Evolutionary conservation across 2,329 filamentous ascomycete genomes (phyloP), one percentile per base, ranked within the genome.

Genomic region (Aureobasidium namibiae): DNA sequence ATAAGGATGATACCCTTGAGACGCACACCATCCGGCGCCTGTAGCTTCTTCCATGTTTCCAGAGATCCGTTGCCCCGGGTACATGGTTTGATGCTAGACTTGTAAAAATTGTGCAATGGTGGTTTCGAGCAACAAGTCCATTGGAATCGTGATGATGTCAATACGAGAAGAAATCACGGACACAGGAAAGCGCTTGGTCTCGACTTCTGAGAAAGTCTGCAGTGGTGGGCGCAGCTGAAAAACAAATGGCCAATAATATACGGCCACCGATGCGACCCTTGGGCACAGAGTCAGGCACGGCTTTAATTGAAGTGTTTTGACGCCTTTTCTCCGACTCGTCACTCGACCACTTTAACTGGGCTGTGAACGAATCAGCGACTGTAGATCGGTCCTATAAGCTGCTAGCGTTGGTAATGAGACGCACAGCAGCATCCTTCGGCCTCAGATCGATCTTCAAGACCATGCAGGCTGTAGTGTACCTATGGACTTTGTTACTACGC

Each of bases 341-440:
- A 52, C 14, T 52, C 48, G 48, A 13, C 33, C 48, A 38, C 21
- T 39, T 9, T 52, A 34, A 39, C 16, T 38, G 16, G 14, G 13
- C 13, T 39, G 16, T 23, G 21, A 21, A 52, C 48, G 48, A 52
- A 52, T 52, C 48, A 52, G 48, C 48, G 24, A 4, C 34, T 52
- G 48, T 29, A 52, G 48, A 52, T 52, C 48, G 9, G 14, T n/a
- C 23, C 48, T 52, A 52, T 52, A 52, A 52, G 48, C 33, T 52
- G 23, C 21, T 52, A 52, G 48, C 26, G 46, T 14, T 52, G 48
- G 48, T 39, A 52, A 5, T 3, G 34, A 36, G 46, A 52, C 48
- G 48, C 48, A 52, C 33, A 39, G 48, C 48, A 52, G 16, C 18
- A 5, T 8, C 34, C 21, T n/a, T 29, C 24, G 13, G 13, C 18